Conservation (phyloP, 2,329 filamentous ascomycete genomes). For the Xylariaceae sp. region DNA sequence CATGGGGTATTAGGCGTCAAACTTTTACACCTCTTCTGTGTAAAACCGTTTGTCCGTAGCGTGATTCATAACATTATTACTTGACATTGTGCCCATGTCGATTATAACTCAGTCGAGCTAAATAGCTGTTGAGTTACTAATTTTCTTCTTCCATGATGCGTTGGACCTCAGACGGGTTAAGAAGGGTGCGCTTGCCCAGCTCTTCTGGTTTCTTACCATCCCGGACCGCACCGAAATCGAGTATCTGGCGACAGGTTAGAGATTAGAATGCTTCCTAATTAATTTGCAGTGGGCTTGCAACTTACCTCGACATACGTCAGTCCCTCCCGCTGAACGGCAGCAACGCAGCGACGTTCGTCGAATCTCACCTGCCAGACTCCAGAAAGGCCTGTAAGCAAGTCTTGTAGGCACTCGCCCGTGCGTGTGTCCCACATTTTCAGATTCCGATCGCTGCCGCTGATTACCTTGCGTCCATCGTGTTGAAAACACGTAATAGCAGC, state of each 20-base stretch:
- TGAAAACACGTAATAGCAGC: slow-evolving; percentile 98
- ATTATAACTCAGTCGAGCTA: not conserved
- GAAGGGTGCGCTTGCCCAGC: slow-evolving; percentile 71
- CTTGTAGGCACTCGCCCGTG: slow-evolving; percentile 86
- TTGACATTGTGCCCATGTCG: not conserved
- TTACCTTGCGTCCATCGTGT: slow-evolving; percentile 93
- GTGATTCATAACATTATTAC: not conserved
- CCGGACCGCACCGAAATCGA: slow-evolving; percentile 91
- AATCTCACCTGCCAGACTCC: slow-evolving; percentile 99
- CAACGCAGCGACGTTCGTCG: slow-evolving; percentile 89
- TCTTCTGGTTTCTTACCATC: slow-evolving; percentile 76
- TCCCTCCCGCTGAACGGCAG: slow-evolving; percentile 87
- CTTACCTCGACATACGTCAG: slow-evolving; percentile 93
- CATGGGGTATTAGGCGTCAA: not conserved
- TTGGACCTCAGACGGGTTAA: slow-evolving; percentile 53
- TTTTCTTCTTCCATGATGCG: slow-evolving; percentile 31
- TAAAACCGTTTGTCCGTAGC: not conserved
- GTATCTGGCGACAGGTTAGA: slow-evolving; percentile 57
- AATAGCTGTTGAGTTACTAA: slow-evolving; percentile 2
- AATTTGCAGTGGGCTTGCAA: slow-evolving; percentile 12
- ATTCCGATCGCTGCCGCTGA: slow-evolving; percentile 90
- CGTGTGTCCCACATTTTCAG: slow-evolving; percentile 98
- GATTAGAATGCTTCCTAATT: slow-evolving; percentile 31
- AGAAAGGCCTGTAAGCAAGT: slow-evolving; percentile 85
- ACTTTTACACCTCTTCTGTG: not conserved